A percentile compares a stretch with the other conserved stretches of the same genome.
phyloP scores from a whole-genome alignment of 305 asterid genomes.

The Fraxinus latifolia region DNA sequence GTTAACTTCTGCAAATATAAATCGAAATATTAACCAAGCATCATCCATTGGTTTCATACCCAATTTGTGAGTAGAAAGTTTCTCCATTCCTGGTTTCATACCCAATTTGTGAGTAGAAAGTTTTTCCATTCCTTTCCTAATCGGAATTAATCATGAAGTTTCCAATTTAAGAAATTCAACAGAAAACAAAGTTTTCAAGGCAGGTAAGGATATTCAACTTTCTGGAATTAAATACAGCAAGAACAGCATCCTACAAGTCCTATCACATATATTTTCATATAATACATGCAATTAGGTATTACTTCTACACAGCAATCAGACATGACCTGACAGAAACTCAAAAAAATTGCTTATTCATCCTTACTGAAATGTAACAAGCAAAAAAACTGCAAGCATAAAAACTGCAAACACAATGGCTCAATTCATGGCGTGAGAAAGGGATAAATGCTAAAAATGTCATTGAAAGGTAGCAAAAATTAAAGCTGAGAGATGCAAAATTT shows the following conservation, averaged over 20 bases:
- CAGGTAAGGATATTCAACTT: neutral
- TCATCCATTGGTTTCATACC: too few species aligned
- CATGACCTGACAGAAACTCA: neutral
- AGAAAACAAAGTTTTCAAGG: neutral
- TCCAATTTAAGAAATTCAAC: neutral
- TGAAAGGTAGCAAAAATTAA: neutral
- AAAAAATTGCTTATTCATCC: neutral
- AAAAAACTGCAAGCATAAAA: neutral
- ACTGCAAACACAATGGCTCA: neutral
- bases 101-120: too few species aligned
- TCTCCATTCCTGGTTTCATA: too few species aligned
- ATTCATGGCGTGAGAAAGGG: neutral
- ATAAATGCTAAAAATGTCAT: neutral
- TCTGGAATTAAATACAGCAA: neutral
- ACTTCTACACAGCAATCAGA: neutral
- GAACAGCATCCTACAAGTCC: neutral
- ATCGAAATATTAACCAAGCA: too few species aligned
- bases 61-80: too few species aligned
- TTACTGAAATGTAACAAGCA: neutral
- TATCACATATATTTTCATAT: neutral
- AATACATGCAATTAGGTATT: neutral
- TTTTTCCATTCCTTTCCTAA: too few species aligned
- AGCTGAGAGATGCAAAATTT: neutral
- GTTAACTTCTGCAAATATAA: too few species aligned
- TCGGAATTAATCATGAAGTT: too few species aligned